Percentiles rank a stretch among this genome's conserved stretches.
These are phyloP conservation scores for Colletotrichum euphorbiae DNA, from an alignment of 2,329 filamentous ascomycete genomes.

Conservation along the genomic window DNA sequence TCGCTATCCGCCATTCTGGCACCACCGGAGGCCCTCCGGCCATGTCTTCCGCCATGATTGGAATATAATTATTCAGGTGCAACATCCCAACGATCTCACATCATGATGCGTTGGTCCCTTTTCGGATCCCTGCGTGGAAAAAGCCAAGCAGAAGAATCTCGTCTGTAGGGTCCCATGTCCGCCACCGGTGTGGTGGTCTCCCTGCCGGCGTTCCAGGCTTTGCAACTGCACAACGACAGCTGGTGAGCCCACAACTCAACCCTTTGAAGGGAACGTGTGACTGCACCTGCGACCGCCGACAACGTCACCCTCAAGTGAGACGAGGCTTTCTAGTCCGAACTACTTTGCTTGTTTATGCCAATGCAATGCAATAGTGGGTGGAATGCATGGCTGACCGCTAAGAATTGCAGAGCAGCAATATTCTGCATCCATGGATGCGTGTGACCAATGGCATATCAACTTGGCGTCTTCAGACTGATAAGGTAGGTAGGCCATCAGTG, in stretches of 20 bases:
- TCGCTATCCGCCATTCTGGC: conserved; percentile 23
- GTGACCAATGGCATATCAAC: background rate
- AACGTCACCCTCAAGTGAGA: no score
- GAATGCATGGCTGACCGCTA: background rate
- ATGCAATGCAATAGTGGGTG: background rate
- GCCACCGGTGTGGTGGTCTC: conserved; percentile 4
- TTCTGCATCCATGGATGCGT: background rate
- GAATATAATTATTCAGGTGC: background rate
- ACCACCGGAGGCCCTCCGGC: conserved; percentile 14
- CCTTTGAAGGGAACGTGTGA: no score
- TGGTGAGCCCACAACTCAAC: no score
- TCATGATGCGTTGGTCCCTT: conserved; percentile 3
- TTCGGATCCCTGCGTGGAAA: background rate
- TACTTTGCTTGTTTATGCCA: background rate
- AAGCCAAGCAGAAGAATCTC: background rate
- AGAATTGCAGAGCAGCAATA: background rate
- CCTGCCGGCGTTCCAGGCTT: no score
- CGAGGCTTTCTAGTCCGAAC: no score
- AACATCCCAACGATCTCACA: background rate
- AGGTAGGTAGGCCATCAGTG: conserved; percentile 3
- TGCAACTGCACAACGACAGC: no score
- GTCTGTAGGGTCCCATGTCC: conserved; percentile 23
- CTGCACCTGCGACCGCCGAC: no score
- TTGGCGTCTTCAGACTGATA: background rate
- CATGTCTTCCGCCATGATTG: background rate